Evolutionary conservation across 1,284 basidiomycete genomes (phyloP).

Genomic region (Trametes pubescens): DNA sequence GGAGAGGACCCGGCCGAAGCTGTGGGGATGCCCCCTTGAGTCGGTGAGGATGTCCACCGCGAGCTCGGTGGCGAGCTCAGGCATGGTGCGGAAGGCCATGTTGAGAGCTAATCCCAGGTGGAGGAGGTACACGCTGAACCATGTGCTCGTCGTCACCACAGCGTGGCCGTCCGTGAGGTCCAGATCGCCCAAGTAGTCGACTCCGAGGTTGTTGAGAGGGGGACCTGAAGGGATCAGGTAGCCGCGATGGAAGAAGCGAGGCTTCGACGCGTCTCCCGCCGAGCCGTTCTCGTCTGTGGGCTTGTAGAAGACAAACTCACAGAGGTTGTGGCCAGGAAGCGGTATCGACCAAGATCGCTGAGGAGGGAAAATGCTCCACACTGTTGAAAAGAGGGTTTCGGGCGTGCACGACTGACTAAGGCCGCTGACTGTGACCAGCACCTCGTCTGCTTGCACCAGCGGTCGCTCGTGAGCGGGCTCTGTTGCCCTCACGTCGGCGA

Average conservation of each 20-base stretch:
- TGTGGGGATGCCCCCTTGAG: slow-evolving; percentile 1
- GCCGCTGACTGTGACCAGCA: slow-evolving; percentile 21
- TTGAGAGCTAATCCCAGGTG: slow-evolving; percentile 18
- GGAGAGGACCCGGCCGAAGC: slow-evolving; percentile 10
- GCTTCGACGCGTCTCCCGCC: not conserved
- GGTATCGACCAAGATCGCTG: slow-evolving; percentile 15
- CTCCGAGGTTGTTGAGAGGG: slow-evolving; percentile 12
- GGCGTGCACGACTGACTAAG: slow-evolving; percentile 9
- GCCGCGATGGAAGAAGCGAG: slow-evolving; percentile 21
- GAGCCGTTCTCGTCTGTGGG: not conserved
- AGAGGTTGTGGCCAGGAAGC: not conserved
- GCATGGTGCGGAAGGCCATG: slow-evolving; percentile 20
- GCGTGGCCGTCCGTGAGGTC: slow-evolving; percentile 1
- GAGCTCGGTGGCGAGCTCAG: slow-evolving; percentile 25
- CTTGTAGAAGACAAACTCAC: slow-evolving; percentile 19
- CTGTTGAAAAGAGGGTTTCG: slow-evolving; percentile 22
- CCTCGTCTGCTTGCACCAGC: slow-evolving; percentile 22
- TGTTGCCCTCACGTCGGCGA: not conserved
- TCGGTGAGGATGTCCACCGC: slow-evolving; percentile 26
- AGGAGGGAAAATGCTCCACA: slow-evolving; percentile 20
- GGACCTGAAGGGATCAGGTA: slow-evolving; percentile 14
- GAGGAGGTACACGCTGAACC: slow-evolving; percentile 10
- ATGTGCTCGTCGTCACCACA: not conserved
- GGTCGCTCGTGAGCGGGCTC: slow-evolving; percentile 24
- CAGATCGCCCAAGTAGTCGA: slow-evolving; percentile 26